Conservation (phyloP, 1,284 basidiomycete species). For the Rhodofomes roseus region DNA sequence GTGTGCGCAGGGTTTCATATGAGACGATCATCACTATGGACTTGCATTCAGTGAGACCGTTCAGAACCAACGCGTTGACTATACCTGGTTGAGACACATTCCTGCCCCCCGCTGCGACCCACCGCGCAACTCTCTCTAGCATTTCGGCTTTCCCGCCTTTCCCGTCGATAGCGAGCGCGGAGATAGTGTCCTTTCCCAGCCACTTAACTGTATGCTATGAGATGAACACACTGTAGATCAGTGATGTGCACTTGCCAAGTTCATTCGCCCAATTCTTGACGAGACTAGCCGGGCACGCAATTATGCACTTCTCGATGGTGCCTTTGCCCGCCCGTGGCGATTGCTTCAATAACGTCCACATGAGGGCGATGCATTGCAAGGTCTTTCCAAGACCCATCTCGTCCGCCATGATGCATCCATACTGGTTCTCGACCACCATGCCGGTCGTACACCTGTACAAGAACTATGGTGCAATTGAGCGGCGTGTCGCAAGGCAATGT, state of each 20-base stretch:
- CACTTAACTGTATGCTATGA: conserved; percentile 68
- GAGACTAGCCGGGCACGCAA: conserved; percentile 94
- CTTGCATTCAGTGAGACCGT: no score
- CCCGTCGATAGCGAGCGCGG: conserved; percentile 84
- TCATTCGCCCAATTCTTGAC: conserved; percentile 99
- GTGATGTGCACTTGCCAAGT: conserved; percentile 54
- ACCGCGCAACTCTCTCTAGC: conserved; percentile 75
- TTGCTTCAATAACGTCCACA: conserved; percentile 98
- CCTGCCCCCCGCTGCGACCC: conserved; percentile 84
- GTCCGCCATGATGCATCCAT: conserved; percentile 98
- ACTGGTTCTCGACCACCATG: conserved; percentile 88
- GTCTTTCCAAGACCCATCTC: conserved; percentile 99
- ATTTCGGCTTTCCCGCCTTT: conserved; percentile 85
- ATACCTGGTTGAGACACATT: conserved; percentile 90
- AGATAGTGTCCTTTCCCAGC: conserved; percentile 83
- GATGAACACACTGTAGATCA: neutral
- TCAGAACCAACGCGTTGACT: no score
- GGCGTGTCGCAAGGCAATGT: neutral
- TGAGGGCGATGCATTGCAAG: conserved; percentile 92
- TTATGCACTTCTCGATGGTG: conserved; percentile 96
- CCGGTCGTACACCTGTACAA: conserved; percentile 94
- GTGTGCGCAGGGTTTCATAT: conserved; percentile 92
- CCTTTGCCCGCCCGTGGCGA: conserved; percentile 85
- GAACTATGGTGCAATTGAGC: conserved; percentile 51
- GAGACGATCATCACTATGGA: conserved; percentile 99